Base-by-base conservation (phyloP, 441 rosid species). In the Croton laevigatus region DNA sequence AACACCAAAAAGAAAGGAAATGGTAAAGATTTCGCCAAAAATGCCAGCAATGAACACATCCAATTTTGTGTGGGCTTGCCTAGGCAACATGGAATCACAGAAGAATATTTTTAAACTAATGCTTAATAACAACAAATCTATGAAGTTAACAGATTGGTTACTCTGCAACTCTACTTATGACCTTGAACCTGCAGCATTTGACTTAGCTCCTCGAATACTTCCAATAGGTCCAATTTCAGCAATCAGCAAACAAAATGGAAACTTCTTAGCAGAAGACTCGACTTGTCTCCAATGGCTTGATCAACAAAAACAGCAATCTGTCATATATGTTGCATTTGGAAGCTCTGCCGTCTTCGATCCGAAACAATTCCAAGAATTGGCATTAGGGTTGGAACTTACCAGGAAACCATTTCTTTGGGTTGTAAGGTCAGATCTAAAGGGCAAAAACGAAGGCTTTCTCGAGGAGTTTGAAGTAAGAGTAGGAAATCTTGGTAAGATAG, bases 251-350 rank as follows among this genome's bases (percentile, higher is more conserved):
- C 71, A 60, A 0, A 72, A 59, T 13, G 90, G 81, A 57, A 70
- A 71, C 67, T 87, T 87, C 75, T 79, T 86, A 80, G 61, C 75
- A 48, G 85, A 89, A 58, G 91, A 87, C 65, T 27, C 75, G 6
- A 68, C 74, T n/a, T 91, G 91, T 69, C 60, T 87, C 4, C 36
- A 74, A 59, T 91, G 91, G 94, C 80, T 89, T 16, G 86, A 87
- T 63, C 85, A 71, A 38, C 85, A 86, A 12, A 73, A 72, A 54
- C 68, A 82, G 2, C 23, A 76, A 51, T 89, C 94, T 8, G 86
- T 87, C 11, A 59, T 91, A 8, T 89, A 89, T 62, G 83, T 85
- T 59, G 93, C 94, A 10, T 91, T 91, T 49, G 93, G 93, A 4
- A 87, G 94, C 65, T 61, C 66, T 61, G 74, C 86, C 16, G 48